These are phyloP conservation scores for Triticum urartu DNA, from an alignment of 176 grass and related monocot species.

Conservation along the genomic window DNA sequence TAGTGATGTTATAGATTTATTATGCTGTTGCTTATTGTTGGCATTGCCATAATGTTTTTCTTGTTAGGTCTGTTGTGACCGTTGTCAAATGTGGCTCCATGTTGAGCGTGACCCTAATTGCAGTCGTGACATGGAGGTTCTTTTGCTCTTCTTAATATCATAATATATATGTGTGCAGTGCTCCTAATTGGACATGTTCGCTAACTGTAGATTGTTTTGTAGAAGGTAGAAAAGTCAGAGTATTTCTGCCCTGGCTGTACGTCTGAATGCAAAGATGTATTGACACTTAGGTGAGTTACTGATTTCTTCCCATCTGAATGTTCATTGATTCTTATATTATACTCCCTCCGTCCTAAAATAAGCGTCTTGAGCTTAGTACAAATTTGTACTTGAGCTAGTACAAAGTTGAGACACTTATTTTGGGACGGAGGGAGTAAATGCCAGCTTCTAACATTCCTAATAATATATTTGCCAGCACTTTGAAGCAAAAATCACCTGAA, in stretches of 20 bases:
- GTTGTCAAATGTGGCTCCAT: constrained; percentile 85
- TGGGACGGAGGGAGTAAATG: not conserved
- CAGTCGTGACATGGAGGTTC: constrained; percentile 58
- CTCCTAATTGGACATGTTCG: constrained; percentile 4
- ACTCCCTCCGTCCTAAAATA: no score
- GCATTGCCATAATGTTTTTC: not conserved
- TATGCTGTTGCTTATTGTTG: not conserved
- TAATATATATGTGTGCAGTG: constrained; percentile 2
- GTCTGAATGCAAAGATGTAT: constrained; percentile 39
- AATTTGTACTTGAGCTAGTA: no score
- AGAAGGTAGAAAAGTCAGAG: constrained; percentile 66
- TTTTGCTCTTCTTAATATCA: constrained; percentile 8
- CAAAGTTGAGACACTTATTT: no score
- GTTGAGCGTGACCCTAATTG: constrained; percentile 66
- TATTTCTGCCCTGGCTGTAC: constrained; percentile 88
- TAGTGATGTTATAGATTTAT: not conserved
- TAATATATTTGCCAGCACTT: constrained; percentile 47
- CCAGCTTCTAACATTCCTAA: constrained; percentile 20
- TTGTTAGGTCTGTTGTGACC: constrained; percentile 81
- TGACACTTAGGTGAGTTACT: constrained; percentile 35
- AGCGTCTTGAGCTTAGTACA: not conserved
- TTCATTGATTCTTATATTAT: not conserved
- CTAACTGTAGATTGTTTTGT: constrained; percentile 28
- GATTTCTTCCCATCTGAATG: not conserved
- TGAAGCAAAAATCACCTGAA: constrained; percentile 38